A percentile compares a stretch with the other conserved stretches of the same genome.
Conservation (phyloP, 2,329 filamentous ascomycete genomes). For the Fusarium torreyae region DNA sequence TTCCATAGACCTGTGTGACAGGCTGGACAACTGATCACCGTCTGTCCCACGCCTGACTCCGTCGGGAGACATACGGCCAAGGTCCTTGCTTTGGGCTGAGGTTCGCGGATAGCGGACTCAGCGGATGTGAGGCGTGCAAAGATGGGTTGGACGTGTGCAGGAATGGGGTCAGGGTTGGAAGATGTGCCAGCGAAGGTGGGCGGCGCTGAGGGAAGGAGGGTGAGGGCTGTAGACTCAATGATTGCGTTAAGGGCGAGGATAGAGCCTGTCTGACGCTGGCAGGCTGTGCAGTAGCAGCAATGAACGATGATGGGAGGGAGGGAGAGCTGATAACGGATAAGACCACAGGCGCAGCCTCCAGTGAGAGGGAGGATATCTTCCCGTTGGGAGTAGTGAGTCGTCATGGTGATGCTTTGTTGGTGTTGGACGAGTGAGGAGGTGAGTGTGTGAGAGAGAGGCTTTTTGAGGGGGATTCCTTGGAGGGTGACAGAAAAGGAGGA, state of each 20-base stretch:
- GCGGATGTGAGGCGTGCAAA: slow-evolving; percentile 44
- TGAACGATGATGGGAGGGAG: slow-evolving; percentile 65
- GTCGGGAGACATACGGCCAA: slow-evolving; percentile 55
- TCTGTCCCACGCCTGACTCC: slow-evolving; percentile 59
- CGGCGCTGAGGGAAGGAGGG: slow-evolving; percentile 49
- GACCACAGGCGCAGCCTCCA: slow-evolving; percentile 76
- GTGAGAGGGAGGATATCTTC: slow-evolving; percentile 51
- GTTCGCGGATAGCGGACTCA: slow-evolving; percentile 19
- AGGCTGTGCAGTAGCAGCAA: slow-evolving; percentile 64
- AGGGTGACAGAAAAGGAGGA: neutral
- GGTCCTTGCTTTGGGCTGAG: slow-evolving; percentile 17
- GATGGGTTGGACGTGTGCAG: slow-evolving; percentile 32
- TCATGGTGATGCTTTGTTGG: slow-evolving; percentile 19
- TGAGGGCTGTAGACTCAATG: slow-evolving; percentile 58
- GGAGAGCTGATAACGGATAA: slow-evolving; percentile 76
- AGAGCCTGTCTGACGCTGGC: slow-evolving; percentile 62
- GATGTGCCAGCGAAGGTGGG: slow-evolving; percentile 43
- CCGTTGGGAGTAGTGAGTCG: slow-evolving; percentile 48
- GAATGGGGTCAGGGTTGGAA: slow-evolving; percentile 17
- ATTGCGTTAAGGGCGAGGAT: slow-evolving; percentile 59
- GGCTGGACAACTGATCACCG: slow-evolving; percentile 59
- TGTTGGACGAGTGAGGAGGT: slow-evolving; percentile 1
- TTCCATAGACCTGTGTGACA: slow-evolving; percentile 61
- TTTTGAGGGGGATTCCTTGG: neutral
- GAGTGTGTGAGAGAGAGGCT: neutral